Percentiles rank a stretch among this genome's conserved stretches.
phyloP scores from a whole-genome alignment of 2,329 filamentous ascomycete genomes.

The Aspergillus texensis region DNA sequence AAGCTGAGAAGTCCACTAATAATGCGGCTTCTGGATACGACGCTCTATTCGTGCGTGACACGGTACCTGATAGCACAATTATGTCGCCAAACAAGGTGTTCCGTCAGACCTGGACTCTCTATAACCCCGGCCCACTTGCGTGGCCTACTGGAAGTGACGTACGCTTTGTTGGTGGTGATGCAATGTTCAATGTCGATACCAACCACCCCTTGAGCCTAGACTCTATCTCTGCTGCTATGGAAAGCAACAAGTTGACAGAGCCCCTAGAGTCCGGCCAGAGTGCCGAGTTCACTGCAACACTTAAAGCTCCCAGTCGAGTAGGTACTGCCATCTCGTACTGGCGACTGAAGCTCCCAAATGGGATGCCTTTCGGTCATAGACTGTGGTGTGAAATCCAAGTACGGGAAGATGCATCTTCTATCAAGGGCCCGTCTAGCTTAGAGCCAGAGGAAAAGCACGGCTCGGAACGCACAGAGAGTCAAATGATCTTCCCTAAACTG shows the following conservation, averaged over 20 bases:
- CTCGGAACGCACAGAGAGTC: conserved; percentile 54
- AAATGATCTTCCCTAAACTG: conserved; percentile 96
- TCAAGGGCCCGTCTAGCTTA: conserved; percentile 13
- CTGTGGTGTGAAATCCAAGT: conserved; percentile 93
- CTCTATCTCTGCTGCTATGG: conserved; percentile 75
- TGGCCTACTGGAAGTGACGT: conserved; percentile 93
- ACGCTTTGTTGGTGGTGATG: conserved; percentile 89
- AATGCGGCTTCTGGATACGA: conserved; percentile 41
- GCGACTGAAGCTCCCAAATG: conserved; percentile 82
- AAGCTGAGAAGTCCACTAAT: conserved; percentile 38
- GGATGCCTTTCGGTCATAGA: conserved; percentile 84
- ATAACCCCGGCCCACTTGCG: conserved; percentile 74
- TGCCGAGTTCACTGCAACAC: conserved; percentile 77
- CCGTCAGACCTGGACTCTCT: conserved; percentile 87
- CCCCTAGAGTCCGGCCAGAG: conserved; percentile 73
- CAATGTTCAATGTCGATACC: conserved; percentile 90
- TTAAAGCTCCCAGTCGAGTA: conserved; percentile 76
- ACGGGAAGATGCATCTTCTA: conserved; percentile 24
- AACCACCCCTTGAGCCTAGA: conserved; percentile 75
- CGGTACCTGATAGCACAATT: conserved; percentile 74
- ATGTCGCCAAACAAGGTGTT: conserved; percentile 74
- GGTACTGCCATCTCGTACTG: conserved; percentile 93
- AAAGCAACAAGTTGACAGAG: conserved; percentile 75
- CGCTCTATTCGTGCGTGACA: conserved; percentile 76
- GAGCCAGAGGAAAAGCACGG: conserved; percentile 36